Evolutionary conservation across 2,329 filamentous ascomycete species (phyloP), one percentile per base, ranked within the genome.

Genomic region (Xylariaceae sp.): DNA sequence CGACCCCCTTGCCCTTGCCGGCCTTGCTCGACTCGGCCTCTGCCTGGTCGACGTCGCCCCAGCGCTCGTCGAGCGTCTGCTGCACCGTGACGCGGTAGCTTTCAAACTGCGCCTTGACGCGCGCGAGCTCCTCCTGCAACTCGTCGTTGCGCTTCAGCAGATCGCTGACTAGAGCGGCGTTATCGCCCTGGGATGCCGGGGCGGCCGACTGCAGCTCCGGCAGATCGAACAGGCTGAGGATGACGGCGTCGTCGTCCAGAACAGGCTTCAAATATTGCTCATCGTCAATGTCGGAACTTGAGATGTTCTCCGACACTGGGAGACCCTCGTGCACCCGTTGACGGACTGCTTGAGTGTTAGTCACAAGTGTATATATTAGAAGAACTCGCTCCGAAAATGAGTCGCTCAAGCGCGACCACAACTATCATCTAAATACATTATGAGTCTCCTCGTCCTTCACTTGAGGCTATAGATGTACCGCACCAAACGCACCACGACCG

Each of bases 211-310:
- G 73, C 23, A 79, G 73, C 40, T 79, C 75, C 9, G 81, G 79
- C 18, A 96, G 78, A 60, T 97, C 95, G 61, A 96, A 93, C 19
- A 99, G 79, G 53, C 85, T 90, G 70, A 96, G 92, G 29, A 99
- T 84, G 50, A 98, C 78, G 3, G 93, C 90, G 71, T 99, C 95
- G 64, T 97, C 91, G 56, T 95, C 88, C 7, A 99, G 76, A 3
- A 92, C 87, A 0, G 95, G 95, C 69, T 89, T 89, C 56, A 99
- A 79, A 69, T 87, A 96, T 62, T 83, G 81, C 61, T 98, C 93
- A 59, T 91, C 85, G n/a, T 86, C 81, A 60, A 97, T 86, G 21
- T 86, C 79, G 2, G 79, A 76, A 37, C 77, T 77, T 2, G 84
- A 79, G 55, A 90, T 86, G 43, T 88, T 74, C 55, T 82, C 79